Conservation (phyloP, 192 early-diverging fungal species). For the Coemansia sp. region DNA sequence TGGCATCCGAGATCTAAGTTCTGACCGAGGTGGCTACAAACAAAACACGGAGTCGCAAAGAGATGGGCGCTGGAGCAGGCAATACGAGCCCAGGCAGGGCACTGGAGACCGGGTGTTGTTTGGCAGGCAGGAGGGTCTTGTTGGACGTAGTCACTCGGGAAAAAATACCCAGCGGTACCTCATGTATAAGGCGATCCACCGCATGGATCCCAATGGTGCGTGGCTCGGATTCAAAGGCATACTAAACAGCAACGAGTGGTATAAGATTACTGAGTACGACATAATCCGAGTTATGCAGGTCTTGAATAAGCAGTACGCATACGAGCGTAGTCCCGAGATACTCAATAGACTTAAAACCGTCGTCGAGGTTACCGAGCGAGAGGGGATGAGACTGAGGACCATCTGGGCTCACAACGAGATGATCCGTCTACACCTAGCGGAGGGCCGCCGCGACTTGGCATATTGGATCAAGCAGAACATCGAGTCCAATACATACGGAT, state of each 20-base stretch:
- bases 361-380: slow-evolving; percentile 8
- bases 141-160: background rate
- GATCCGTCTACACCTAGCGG: slow-evolving; percentile 30
- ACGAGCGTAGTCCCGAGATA: slow-evolving; percentile 15
- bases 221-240: slow-evolving; percentile 37
- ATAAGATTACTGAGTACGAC: slow-evolving; percentile 31
- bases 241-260: slow-evolving; percentile 22
- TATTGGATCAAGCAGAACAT: slow-evolving; percentile 32
- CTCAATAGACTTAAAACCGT: slow-evolving; percentile 19
- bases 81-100: background rate
- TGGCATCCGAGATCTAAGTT: background rate
- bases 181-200: slow-evolving; percentile 24
- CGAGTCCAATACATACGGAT: slow-evolving; percentile 22
- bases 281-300: slow-evolving; percentile 27
- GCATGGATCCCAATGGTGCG: slow-evolving; percentile 19
- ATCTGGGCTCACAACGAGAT: slow-evolving; percentile 36
- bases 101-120: background rate
- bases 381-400: slow-evolving; percentile 4
- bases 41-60: background rate
- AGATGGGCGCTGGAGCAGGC: background rate
- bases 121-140: background rate
- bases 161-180: slow-evolving; percentile 18
- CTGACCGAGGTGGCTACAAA: background rate
- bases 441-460: slow-evolving; percentile 17
- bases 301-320: slow-evolving; percentile 40